phyloP scores from a whole-genome alignment of 139 green algal genomes.

The Gonium pectorale region DNA sequence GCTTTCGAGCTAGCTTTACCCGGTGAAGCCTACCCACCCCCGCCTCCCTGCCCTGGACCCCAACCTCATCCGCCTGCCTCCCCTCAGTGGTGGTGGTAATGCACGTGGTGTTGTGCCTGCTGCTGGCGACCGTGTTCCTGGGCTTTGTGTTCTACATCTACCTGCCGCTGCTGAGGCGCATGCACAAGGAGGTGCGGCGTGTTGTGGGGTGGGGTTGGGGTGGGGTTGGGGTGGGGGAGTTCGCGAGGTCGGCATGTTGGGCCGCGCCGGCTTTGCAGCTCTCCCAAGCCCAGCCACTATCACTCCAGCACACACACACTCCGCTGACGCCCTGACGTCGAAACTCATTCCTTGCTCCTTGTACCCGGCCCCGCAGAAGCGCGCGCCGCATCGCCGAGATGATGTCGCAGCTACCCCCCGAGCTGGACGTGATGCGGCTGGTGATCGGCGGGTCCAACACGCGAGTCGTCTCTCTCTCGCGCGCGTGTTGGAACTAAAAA shows the following conservation, averaged over 20 bases:
- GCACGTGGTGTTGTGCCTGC: conserved; percentile 19
- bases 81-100: conserved; percentile 6
- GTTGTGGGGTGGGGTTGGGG: too few relatives aligned
- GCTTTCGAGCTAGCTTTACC: not conserved
- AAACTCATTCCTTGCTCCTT: not conserved
- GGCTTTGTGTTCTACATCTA: conserved; percentile 8
- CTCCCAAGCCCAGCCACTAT: too few relatives aligned
- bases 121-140: conserved; percentile 11
- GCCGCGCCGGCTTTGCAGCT: too few relatives aligned
- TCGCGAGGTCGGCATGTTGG: too few relatives aligned
- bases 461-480: too few relatives aligned
- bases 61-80: not conserved
- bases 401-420: conserved; percentile 21
- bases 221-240: too few relatives aligned
- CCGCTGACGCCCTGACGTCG: too few relatives aligned
- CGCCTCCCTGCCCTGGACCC: not conserved
- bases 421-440: conserved; percentile 28
- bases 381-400: conserved; percentile 16
- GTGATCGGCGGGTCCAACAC: not conserved
- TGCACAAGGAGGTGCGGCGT: conserved; percentile 28
- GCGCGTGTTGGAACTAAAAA: too few relatives aligned
- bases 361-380: conserved; percentile 4
- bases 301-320: too few relatives aligned
- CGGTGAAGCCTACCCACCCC: not conserved
- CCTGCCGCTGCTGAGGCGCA: conserved; percentile 21